Conservation (phyloP, 2,329 filamentous ascomycete genomes). For the Elsinoe fawcettii region DNA sequence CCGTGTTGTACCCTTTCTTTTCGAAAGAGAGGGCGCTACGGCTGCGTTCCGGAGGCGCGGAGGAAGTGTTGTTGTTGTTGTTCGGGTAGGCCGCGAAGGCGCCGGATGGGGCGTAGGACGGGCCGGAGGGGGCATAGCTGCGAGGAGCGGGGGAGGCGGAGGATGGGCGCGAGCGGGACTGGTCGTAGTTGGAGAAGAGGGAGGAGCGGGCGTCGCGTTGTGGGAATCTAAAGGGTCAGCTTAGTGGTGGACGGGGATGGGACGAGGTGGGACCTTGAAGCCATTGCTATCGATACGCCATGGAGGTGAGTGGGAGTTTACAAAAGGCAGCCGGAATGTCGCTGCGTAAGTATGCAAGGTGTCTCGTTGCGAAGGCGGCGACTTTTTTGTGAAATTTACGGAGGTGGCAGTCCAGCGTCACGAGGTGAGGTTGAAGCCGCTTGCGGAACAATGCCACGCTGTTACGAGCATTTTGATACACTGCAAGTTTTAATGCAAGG, state of each 20-base stretch:
- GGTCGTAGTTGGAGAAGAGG: constrained; percentile 35
- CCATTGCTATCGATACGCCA: constrained; percentile 16
- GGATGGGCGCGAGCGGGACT: constrained; percentile 26
- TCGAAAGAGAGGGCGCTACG: constrained; percentile 22
- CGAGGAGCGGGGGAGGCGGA: constrained; percentile 25
- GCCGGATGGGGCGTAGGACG: constrained; percentile 14
- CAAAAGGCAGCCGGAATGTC: not conserved
- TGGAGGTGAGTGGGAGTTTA: not conserved
- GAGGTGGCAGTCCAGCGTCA: not conserved
- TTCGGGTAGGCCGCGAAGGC: constrained; percentile 27
- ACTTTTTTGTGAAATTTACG: not conserved
- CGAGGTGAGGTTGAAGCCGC: not conserved
- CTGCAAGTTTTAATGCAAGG: not conserved
- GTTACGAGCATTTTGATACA: not conserved
- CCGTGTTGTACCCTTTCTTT: constrained; percentile 77
- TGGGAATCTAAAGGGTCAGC: constrained; percentile 23
- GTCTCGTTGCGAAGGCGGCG: not conserved
- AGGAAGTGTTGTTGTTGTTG: constrained; percentile 1
- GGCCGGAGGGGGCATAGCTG: constrained; percentile 21
- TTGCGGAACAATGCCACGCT: not conserved
- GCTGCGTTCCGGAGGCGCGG: not conserved
- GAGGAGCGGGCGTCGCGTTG: constrained; percentile 35
- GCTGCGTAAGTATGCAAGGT: not conserved
- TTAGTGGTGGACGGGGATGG: not conserved
- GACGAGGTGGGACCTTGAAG: constrained; percentile 16